Evolutionary conservation across 805 yeast species (phyloP).

Genomic region (Saturnispora gosingensis): DNA sequence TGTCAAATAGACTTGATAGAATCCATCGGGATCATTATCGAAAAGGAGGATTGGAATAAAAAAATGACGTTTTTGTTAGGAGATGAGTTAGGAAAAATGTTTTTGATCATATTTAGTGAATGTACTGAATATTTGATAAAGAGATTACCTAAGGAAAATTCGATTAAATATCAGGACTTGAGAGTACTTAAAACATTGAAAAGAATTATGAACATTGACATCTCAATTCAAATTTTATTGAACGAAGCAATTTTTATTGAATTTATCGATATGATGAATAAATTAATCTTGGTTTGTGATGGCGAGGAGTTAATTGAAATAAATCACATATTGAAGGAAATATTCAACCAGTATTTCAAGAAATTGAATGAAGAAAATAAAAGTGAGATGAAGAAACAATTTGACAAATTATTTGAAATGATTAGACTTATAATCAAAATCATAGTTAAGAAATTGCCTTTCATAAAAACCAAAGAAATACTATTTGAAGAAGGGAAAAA

Average conservation of each 20-base stretch:
- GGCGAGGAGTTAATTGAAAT: conserved; percentile 29
- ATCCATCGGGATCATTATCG: conserved; percentile 60
- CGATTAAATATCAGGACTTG: conserved; percentile 19
- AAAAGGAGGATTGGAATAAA: conserved; percentile 31
- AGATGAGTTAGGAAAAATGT: conserved; percentile 54
- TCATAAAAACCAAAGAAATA: conserved; percentile 40
- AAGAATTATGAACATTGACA: conserved; percentile 46
- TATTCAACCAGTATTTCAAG: conserved; percentile 39
- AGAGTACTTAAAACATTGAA: conserved; percentile 41
- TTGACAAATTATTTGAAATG: conserved; percentile 77
- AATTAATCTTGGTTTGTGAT: conserved; percentile 53
- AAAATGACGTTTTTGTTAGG: conserved; percentile 40
- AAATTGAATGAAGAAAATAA: conserved; percentile 23
- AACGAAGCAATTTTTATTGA: conserved; percentile 66
- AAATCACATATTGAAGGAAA: conserved; percentile 35
- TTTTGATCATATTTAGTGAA: conserved; percentile 73
- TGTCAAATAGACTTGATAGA: conserved; percentile 74
- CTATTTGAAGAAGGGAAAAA: conserved; percentile 15
- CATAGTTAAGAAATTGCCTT: conserved; percentile 50
- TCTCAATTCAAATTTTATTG: conserved; percentile 51
- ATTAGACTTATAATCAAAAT: conserved; percentile 61
- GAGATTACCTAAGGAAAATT: conserved; percentile 17
- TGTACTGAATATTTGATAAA: conserved; percentile 68
- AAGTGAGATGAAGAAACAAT: conserved; percentile 42
- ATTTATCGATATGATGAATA: conserved; percentile 63